Base-by-base conservation (phyloP, 495 filamentous ascomycete species). In the Trichoderma parareesei region DNA sequence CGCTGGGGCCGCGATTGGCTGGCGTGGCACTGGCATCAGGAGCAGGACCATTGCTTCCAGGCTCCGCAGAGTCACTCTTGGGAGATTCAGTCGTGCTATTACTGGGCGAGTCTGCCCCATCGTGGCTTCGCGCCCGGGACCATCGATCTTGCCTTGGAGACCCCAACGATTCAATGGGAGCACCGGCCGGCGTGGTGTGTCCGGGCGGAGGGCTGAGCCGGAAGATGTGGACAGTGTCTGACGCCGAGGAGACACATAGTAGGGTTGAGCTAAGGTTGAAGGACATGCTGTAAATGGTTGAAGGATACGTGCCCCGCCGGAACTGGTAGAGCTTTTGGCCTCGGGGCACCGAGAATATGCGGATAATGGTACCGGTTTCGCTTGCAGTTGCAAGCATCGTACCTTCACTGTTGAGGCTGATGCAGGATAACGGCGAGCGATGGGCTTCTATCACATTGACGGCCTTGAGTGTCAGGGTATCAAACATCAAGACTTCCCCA, bases 141-240 rank as follows among this genome's bases (percentile, higher is more conserved):
- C 75, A 80, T 40, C 81, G 74, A 70, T 78, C 76, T n/a, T 70
- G 69, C 20, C 78, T 77, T 8, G 78, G 71, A 16, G 79, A 75
- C 20, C 62, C 67, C n/a, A 76, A 68, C 11, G 65, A 62, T 46
- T 71, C 71, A 4, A 61, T 42, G 5, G 61, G 61, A 2, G 70
- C 55, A 5, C 73, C 55, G 6, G 27, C 73, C 5, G 69, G 42
- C 43, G 67, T 16, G 68, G 66, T 3, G 71, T 69, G 67, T 62
- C 69, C 70, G 65, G 67, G 66, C 65, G 67, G 72, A 65, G 66
- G 70, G 62, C 77, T 81, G 53, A 98, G 79, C 49, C 93, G 91
- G 76, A 98, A 98, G 61, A 98, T 87, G 71, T 98, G 94, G n/a
- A 98, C 89, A 13, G 94, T 98, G 70, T 98, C 95, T 0, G 92